Evolutionary conservation across 1,284 basidiomycete genomes (phyloP), one percentile per base, ranked within the genome.

Genomic region (Ganoderma resinaceum): DNA sequence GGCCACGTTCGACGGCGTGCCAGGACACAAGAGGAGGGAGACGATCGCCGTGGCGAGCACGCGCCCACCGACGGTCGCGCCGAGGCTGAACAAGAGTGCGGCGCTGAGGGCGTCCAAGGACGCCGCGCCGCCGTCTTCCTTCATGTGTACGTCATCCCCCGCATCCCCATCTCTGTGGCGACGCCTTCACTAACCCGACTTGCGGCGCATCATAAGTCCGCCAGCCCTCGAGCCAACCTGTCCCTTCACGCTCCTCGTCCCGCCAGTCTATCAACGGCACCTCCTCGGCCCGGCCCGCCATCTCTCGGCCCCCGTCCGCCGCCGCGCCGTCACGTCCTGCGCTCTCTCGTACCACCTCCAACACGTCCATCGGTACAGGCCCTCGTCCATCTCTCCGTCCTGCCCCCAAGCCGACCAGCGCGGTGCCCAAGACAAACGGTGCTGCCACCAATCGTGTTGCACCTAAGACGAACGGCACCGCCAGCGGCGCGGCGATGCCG

Each of bases 11-110:
- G 91, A 93, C 0, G 92, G 92, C 42, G 89, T 94, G 1, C 93
- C 93, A 2, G 94, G 94, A 0, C 93, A 95, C 76, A 95, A 94
- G 80, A 83, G 93, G 65, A 81, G 91, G 42, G 91, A 93, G 77
- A 86, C 86, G 14, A 89, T 95, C 70, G 76, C 86, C 1, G 93
- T 95, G 29, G 85, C 89, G 18, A 91, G 89, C 69, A 84, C 85
- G 7, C 84, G 82, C 70, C 82, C 88, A 9, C 93, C 94, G 0
- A 83, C 82, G 1, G 83, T 94, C 16, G 81, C 85, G 9, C 93
- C 93, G 3, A 84, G 90, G 52, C 77, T 87, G 71, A 95, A 94
- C 74, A 89, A 84, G 77, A 91, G 90, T 72, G 91, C 93, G 12
- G 83, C 85, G 9, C 75, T 95, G 72, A 82, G 93, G 43, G 84